Conservation (phyloP, 495 filamentous ascomycete genomes). For the Lepidopterella palustris region DNA sequence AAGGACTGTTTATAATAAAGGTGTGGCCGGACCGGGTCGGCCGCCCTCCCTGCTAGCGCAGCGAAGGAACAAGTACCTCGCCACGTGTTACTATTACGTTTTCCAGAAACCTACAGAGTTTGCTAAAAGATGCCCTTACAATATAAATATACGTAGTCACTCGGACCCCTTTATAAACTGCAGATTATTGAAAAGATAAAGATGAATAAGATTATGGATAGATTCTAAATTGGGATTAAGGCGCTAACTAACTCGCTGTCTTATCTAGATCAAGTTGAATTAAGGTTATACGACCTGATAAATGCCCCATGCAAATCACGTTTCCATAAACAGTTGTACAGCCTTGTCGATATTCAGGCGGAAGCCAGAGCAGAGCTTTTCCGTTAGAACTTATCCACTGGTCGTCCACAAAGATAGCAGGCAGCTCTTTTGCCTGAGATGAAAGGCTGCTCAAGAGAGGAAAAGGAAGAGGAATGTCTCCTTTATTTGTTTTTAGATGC, state of each 20-base stretch:
- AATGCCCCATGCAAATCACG: constrained; percentile 5
- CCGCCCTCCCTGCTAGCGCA: too few species aligned
- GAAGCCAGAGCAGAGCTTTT: constrained; percentile 7
- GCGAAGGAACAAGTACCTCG: neutral
- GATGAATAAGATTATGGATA: neutral
- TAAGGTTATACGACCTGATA: constrained; percentile 5
- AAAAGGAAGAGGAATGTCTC: constrained; percentile 6
- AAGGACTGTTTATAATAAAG: too few species aligned
- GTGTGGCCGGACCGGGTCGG: neutral
- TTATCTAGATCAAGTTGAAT: too few species aligned
- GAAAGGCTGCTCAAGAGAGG: neutral
- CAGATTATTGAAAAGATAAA: neutral
- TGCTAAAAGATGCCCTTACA: neutral
- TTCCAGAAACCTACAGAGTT: neutral
- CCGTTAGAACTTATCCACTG: constrained; percentile 6
- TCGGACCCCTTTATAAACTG: too few species aligned
- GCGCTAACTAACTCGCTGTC: neutral
- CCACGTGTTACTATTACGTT: neutral
- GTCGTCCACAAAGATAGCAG: neutral
- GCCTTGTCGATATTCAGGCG: constrained; percentile 10
- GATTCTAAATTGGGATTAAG: too few species aligned
- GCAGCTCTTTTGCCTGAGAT: neutral
- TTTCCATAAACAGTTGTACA: constrained; percentile 1
- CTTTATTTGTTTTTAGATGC: constrained; percentile 8
- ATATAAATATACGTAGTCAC: too few species aligned